Evolutionary conservation across 2,329 filamentous ascomycete genomes (phyloP).

Genomic region (Dactylellina haptotyla): DNA sequence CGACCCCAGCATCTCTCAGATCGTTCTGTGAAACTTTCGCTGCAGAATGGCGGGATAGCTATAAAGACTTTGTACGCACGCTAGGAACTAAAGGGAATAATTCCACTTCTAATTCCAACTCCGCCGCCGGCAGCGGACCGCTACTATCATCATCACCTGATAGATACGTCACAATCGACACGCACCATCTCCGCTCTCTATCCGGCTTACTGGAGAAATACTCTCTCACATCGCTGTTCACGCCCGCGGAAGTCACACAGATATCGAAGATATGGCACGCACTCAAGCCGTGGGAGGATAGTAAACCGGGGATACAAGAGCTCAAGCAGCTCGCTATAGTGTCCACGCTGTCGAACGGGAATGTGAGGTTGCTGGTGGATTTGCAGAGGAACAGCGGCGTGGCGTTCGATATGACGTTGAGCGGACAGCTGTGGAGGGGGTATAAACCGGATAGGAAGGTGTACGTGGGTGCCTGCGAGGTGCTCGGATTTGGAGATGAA

Average conservation of each 20-base stretch:
- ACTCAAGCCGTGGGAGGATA: slow-evolving; percentile 75
- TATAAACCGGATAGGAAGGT: slow-evolving; percentile 78
- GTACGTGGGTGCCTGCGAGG: slow-evolving; percentile 74
- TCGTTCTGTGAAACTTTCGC: slow-evolving; percentile 74
- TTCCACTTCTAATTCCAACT: slow-evolving; percentile 56
- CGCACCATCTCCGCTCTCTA: slow-evolving; percentile 75
- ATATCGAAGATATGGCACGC: slow-evolving; percentile 78
- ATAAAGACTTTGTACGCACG: slow-evolving; percentile 69
- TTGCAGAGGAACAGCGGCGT: slow-evolving; percentile 70
- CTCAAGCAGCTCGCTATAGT: slow-evolving; percentile 69
- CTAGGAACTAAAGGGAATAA: slow-evolving; percentile 62
- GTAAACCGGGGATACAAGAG: slow-evolving; percentile 64
- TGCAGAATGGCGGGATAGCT: slow-evolving; percentile 75
- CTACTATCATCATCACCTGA: slow-evolving; percentile 42
- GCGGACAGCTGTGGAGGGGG: slow-evolving; percentile 74
- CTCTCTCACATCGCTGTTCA: slow-evolving; percentile 69
- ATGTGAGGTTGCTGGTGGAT: slow-evolving; percentile 73
- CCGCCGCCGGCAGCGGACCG: slow-evolving; percentile 56
- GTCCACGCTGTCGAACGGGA: slow-evolving; percentile 79
- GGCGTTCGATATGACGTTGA: slow-evolving; percentile 72
- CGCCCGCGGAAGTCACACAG: slow-evolving; percentile 70
- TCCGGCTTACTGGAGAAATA: slow-evolving; percentile 68
- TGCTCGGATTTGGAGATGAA: slow-evolving; percentile 54
- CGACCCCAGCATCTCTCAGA: slow-evolving; percentile 64
- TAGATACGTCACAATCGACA: slow-evolving; percentile 75